Evolutionary conservation across 352 stramenopile genomes (phyloP).

Genomic region (Aphanomyces cochlioides): DNA sequence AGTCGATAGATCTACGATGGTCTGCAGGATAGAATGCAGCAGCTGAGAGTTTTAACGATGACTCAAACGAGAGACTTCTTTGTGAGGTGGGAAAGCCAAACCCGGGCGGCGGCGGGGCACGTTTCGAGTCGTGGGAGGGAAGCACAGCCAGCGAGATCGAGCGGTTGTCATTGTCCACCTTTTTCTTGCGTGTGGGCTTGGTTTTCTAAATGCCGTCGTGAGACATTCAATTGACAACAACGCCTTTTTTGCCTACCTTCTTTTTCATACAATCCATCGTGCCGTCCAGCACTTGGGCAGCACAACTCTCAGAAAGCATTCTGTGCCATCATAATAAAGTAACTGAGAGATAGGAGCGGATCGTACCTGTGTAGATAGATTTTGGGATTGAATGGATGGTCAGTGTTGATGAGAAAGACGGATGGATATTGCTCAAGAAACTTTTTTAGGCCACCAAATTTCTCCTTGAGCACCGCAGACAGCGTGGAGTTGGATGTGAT

Average conservation of each 20-base stretch:
- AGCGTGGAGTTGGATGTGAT: slow-evolving; percentile 36
- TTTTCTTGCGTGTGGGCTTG: slow-evolving; percentile 14
- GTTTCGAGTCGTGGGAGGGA: not conserved
- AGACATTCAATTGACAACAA: not conserved
- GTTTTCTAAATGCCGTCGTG: slow-evolving; percentile 1
- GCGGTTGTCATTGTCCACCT: not conserved
- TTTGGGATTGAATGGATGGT: slow-evolving; percentile 51
- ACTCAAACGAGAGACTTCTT: slow-evolving; percentile 15
- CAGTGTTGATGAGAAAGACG: slow-evolving; percentile 40
- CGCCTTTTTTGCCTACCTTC: too few relatives aligned
- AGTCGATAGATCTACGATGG: not conserved
- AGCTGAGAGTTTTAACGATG: slow-evolving; percentile 7
- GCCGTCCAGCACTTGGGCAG: slow-evolving; percentile 23
- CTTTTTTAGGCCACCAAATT: slow-evolving; percentile 48
- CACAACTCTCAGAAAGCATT: slow-evolving; percentile 18
- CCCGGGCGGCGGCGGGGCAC: not conserved
- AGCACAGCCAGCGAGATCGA: slow-evolving; percentile 1
- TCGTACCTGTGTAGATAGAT: slow-evolving; percentile 37
- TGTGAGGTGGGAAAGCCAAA: not conserved
- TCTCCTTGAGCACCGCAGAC: slow-evolving; percentile 39
- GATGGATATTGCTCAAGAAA: slow-evolving; percentile 44
- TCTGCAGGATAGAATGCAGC: slow-evolving; percentile 14
- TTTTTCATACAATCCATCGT: not conserved
- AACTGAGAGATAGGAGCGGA: not conserved
- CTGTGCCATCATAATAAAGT: not conserved